phyloP scores from a whole-genome alignment of 1,139 yeast species.

The Pichia sorboxylosa region DNA sequence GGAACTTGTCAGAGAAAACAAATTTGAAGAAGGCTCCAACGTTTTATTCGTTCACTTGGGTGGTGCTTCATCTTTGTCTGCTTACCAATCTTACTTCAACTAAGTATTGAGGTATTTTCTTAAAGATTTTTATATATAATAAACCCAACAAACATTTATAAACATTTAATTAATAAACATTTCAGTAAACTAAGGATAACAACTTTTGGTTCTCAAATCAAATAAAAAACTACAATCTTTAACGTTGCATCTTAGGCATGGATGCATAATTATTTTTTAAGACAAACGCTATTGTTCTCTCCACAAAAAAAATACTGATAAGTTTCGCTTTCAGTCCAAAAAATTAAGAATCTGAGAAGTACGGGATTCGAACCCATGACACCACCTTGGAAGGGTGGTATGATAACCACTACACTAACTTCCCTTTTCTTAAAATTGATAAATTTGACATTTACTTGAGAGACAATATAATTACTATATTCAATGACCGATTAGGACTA shows the following conservation, averaged over 20 bases:
- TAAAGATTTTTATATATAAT: no score
- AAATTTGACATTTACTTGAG: background rate
- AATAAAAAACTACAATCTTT: no score
- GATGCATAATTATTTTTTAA: background rate
- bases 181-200: no score
- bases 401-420: constrained; percentile 29
- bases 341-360: constrained; percentile 42
- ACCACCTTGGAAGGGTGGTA: constrained; percentile 69
- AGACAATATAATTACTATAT: background rate
- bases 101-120: no score
- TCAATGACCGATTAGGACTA: background rate
- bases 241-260: background rate
- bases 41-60: constrained; percentile 22
- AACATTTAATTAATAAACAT: no score
- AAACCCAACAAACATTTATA: no score
- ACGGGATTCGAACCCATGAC: constrained; percentile 79
- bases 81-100: constrained; percentile 17
- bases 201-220: background rate
- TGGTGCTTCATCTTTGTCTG: constrained; percentile 24
- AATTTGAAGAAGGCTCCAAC: constrained; percentile 21
- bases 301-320: background rate
- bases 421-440: constrained; percentile 3
- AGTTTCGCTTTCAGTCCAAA: constrained; percentile 1
- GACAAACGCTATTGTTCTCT: background rate
- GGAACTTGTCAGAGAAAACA: constrained; percentile 18